These are phyloP conservation scores for Peterozyma toletana DNA, from an alignment of 805 yeast species.

Conservation along the genomic window DNA sequence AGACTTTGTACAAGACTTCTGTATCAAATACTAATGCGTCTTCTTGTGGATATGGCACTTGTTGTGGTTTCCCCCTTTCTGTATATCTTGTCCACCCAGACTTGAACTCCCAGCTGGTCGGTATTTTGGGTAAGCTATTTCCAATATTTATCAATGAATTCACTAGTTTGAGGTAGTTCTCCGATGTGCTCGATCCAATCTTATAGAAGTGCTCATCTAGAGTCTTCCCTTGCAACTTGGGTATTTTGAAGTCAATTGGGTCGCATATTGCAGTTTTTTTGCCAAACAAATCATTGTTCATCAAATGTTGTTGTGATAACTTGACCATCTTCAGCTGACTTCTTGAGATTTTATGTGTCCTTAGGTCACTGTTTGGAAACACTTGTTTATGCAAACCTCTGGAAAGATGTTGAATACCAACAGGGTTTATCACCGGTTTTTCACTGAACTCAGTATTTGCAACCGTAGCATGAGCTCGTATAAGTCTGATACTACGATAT, in stretches of 20 bases:
- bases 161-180: constrained; percentile 53
- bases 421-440: constrained; percentile 58
- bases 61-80: constrained; percentile 38
- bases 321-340: constrained; percentile 29
- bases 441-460: constrained; percentile 13
- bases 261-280: constrained; percentile 56
- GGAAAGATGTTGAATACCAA: constrained; percentile 77
- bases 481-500: too few species aligned
- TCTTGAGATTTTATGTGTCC: constrained; percentile 19
- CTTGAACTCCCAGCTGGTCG: constrained; percentile 45
- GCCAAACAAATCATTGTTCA: constrained; percentile 61
- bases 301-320: constrained; percentile 54
- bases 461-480: too few species aligned
- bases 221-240: constrained; percentile 62
- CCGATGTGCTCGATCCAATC: constrained; percentile 51
- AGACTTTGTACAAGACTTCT: constrained; percentile 72
- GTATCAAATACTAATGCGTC: constrained; percentile 79
- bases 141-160: constrained; percentile 31
- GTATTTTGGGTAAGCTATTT: constrained; percentile 29
- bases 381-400: constrained; percentile 48
- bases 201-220: constrained; percentile 82
- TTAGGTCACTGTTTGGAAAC: constrained; percentile 34
- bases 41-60: constrained; percentile 66
- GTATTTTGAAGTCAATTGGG: constrained; percentile 58
- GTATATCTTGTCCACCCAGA: constrained; percentile 82